Base-by-base conservation (phyloP, 2,329 filamentous ascomycete genomes). In the Fusarium gaditjirri region DNA sequence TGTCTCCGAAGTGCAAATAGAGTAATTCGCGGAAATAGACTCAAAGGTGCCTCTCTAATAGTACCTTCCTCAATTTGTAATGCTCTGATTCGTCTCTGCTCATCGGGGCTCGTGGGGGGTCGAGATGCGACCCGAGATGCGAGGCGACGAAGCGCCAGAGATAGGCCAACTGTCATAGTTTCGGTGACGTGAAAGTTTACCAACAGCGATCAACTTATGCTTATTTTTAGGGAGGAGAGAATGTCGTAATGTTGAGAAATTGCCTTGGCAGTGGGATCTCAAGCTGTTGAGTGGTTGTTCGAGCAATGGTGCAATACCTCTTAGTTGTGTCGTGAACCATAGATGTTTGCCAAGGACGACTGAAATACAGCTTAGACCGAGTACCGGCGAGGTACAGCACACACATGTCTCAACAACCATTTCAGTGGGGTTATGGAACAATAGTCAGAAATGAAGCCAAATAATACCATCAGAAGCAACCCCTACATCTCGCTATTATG, bases 61-160 rank as follows among this genome's bases (percentile, higher is more conserved):
- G 7, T 8, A 9, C 2, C 3, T 12, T 5, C 4, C 7, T 53
- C n/a, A 17, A n/a, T 1, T n/a, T 12, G 5, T n/a, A 25, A 12
- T 13, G 16, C 8, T 4, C 25, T 8, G 12, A 31, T 31, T 13
- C 7, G 36, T 14, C 21, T 13, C 21, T 19, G 46, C 2, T 23
- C 35, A 9, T 19, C 25, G 36, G 49, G 13, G 49, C 33, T 39
- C 19, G 33, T 27, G 19, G 33, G 31, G 31, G 23, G 49, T 17
- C 49, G 49, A 53, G 33, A 53, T 53, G 33, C 49, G 49, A 27
- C 49, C 49, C 33, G 49, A 53, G 19, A 39, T 27, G 33, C 33
- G 49, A 27, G 13, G 49, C 33, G 49, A 53, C 19, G 33, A 54
- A 42, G 36, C 35, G 50, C 19, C 19, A 10, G 11, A 41, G 36